A percentile compares a stretch with the other conserved stretches of the same genome.
phyloP scores from a whole-genome alignment of 2,329 filamentous ascomycete genomes.

The Pseudopithomyces chartarum region DNA sequence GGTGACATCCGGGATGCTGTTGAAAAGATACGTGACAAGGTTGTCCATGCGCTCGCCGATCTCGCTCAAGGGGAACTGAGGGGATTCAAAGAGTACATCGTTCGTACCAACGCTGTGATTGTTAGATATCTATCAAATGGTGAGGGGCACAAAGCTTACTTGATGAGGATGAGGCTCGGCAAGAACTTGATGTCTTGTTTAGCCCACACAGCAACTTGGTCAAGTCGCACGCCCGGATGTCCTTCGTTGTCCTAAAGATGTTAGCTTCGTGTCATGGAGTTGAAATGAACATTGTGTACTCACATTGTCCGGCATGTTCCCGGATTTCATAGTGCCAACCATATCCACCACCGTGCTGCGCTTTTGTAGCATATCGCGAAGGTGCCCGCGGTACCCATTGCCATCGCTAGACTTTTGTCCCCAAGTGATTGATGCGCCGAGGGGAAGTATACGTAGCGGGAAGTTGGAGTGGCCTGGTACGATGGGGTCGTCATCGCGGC shows the following conservation, averaged over 20 bases:
- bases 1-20: conserved; percentile 2
- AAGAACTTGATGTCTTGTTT: not conserved
- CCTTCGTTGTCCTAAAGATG: conserved; percentile 2
- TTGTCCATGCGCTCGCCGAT: conserved; percentile 5
- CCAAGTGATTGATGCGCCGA: conserved; percentile 10
- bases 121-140: not conserved
- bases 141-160: not conserved
- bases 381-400: conserved; percentile 10
- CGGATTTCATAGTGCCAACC: conserved; percentile 5
- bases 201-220: not conserved
- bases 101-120: conserved; percentile 5
- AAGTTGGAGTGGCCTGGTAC: not conserved
- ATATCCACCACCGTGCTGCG: conserved; percentile 9
- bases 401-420: not conserved
- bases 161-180: conserved; percentile 9
- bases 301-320: conserved; percentile 8
- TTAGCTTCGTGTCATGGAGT: not conserved
- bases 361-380: conserved; percentile 5
- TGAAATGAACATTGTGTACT: not conserved
- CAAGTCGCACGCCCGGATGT: conserved; percentile 4
- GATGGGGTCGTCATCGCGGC: not conserved
- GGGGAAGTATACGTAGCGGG: conserved; percentile 8
- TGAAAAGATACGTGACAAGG: conserved; percentile 1
- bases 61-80: not conserved
- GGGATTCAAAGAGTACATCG: not conserved